A percentile compares a stretch with the other conserved stretches of the same genome.
Evolutionary conservation across 2,329 filamentous ascomycete species (phyloP).

Genomic region (Exophiala alcalophila): DNA sequence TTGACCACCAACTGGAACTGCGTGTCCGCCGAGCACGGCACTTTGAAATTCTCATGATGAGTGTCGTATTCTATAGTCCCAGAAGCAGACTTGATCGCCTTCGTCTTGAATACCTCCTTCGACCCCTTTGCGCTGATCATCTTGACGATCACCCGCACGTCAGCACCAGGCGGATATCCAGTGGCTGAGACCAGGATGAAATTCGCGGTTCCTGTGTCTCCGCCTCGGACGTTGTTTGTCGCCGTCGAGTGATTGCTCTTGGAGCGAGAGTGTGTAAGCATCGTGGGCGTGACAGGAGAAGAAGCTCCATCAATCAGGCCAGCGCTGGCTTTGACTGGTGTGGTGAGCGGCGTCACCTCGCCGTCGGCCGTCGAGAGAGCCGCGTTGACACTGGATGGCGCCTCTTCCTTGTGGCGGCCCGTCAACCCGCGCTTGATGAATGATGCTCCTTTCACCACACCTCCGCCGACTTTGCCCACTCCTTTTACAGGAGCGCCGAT

Average conservation of each 20-base stretch:
- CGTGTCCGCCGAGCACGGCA: slow-evolving; percentile 73
- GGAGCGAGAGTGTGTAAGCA: slow-evolving; percentile 43
- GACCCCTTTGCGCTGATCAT: slow-evolving; percentile 62
- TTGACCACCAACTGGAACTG: slow-evolving; percentile 85
- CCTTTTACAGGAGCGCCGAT: slow-evolving; percentile 96
- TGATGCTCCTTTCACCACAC: slow-evolving; percentile 83
- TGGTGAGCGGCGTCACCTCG: slow-evolving; percentile 16
- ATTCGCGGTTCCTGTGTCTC: slow-evolving; percentile 69
- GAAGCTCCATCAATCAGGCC: slow-evolving; percentile 14
- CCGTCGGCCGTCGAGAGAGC: slow-evolving; percentile 10
- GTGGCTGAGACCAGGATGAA: slow-evolving; percentile 77
- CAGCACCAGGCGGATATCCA: slow-evolving; percentile 71
- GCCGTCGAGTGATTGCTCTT: slow-evolving; percentile 50
- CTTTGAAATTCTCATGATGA: slow-evolving; percentile 69
- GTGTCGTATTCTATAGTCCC: slow-evolving; percentile 66
- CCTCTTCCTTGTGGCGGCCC: slow-evolving; percentile 41
- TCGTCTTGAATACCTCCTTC: slow-evolving; percentile 88
- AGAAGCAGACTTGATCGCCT: slow-evolving; percentile 70
- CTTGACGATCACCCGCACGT: slow-evolving; percentile 73
- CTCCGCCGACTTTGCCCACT: slow-evolving; percentile 73
- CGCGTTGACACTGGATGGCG: slow-evolving; percentile 22
- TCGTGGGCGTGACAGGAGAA: slow-evolving; percentile 22
- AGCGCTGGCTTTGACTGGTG: slow-evolving; percentile 26
- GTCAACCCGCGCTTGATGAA: slow-evolving; percentile 86
- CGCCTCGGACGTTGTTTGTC: slow-evolving; percentile 50